Evolutionary conservation across 2,329 filamentous ascomycete genomes (phyloP).

Genomic region (Macrophomina tecta): DNA sequence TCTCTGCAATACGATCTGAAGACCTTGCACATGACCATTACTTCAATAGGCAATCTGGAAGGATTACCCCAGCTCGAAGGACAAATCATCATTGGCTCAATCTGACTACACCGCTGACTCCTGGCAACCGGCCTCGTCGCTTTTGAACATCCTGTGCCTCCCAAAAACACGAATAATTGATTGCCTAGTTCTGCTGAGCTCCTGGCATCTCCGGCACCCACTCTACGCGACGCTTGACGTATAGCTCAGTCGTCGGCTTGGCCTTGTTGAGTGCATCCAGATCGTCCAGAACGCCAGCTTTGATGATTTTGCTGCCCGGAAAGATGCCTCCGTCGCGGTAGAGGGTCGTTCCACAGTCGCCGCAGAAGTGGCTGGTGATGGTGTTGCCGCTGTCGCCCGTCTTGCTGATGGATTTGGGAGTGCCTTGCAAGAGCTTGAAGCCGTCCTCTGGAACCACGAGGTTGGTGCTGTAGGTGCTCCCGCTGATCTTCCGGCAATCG

Average conservation of each 20-base stretch:
- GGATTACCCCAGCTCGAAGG: neutral
- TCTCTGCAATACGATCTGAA: neutral
- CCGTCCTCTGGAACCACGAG: slow-evolving; percentile 50
- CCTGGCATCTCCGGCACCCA: slow-evolving; percentile 45
- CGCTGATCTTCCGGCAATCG: slow-evolving; percentile 64
- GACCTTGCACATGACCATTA: neutral
- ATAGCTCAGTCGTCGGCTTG: slow-evolving; percentile 49
- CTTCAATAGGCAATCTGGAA: neutral
- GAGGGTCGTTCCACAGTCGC: slow-evolving; percentile 23
- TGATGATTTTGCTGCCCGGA: slow-evolving; percentile 14
- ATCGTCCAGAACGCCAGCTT: slow-evolving; percentile 24
- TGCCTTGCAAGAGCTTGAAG: slow-evolving; percentile 57
- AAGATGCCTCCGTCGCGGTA: slow-evolving; percentile 6
- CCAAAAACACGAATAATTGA: neutral
- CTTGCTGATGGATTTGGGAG: slow-evolving; percentile 57
- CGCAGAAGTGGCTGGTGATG: slow-evolving; percentile 62
- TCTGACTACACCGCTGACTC: neutral
- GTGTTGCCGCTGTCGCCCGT: slow-evolving; percentile 60
- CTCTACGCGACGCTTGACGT: slow-evolving; percentile 41
- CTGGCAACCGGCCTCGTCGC: neutral
- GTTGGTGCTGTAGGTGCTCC: slow-evolving; percentile 60
- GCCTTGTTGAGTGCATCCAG: slow-evolving; percentile 36
- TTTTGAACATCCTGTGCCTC: neutral
- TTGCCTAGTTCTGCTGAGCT: slow-evolving; percentile 5
- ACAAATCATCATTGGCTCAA: slow-evolving; percentile 8